Evolutionary conservation across 371 early-diverging fungal species (phyloP), one percentile per base, ranked within the genome.

Genomic region (Rhizomucor pusillus): DNA sequence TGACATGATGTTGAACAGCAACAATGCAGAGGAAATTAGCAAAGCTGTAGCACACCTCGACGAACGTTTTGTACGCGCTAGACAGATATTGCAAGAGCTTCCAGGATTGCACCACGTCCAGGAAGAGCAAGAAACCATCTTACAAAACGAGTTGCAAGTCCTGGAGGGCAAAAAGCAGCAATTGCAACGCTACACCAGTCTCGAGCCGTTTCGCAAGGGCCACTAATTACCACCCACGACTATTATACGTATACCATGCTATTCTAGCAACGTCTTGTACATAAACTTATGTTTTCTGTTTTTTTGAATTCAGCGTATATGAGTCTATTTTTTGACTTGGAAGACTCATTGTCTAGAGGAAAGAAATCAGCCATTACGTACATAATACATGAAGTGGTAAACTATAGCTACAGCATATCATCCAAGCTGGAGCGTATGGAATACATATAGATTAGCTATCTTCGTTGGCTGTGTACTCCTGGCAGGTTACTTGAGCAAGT

Each of bases 71-170:
- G 65, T 67, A 25, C 48, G 66, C 35, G 77, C 71, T 10, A 66
- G 67, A 25, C 67, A 57, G 48, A 63, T 73, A 2, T 50, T 77
- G 10, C 62, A 73, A 47, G 73, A 71, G 20, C 44, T 77, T 39
- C 77, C 77, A 11, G 77, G 77, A 6, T 54, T 77, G n/a, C 73
- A 77, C n/a, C 69, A 77, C 33, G 62, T 63, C 3, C 57, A 73
- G 46, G 66, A 73, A 44, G 71, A 73, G n/a, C 77, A 77, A 58
- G 71, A 73, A 50, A 54, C 53, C 1, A 66, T 77, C 1, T 46
- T 73, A 23, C 54, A 62, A 39, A 58, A 57, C n/a, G 73, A 73
- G 62, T 18, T 61, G 34, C 50, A 57, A 18, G 48, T 71, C 3
- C 43, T 75, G 22, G 61, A 68, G 11, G 46, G 35, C 13, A 71